Percentiles rank a stretch among this genome's conserved stretches.
These are phyloP conservation scores for Royoungia palumana DNA, from an alignment of 768 basidiomycete genomes.

Conservation along the genomic window DNA sequence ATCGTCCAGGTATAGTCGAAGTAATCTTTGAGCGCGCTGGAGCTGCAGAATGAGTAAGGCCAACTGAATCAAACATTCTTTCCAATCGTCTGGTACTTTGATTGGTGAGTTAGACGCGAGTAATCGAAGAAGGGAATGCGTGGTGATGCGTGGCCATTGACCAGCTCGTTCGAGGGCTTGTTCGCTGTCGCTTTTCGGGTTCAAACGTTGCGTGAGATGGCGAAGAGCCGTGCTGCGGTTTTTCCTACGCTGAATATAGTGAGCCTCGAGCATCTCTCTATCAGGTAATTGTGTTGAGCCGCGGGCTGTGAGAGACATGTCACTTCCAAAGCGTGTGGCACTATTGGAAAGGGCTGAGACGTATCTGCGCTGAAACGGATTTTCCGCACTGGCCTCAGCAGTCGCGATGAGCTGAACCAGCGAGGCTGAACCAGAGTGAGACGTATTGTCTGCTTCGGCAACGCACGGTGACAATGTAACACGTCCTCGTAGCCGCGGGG, in stretches of 20 bases:
- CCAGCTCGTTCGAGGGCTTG: constrained; percentile 17
- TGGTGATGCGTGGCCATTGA: constrained; percentile 39
- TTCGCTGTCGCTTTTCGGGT: constrained; percentile 18
- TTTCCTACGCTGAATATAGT: constrained; percentile 10
- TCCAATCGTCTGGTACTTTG: constrained; percentile 28
- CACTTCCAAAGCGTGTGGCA: constrained; percentile 6
- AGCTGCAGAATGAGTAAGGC: constrained; percentile 29
- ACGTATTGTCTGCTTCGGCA: not conserved
- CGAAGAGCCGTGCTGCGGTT: not conserved
- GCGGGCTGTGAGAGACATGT: not conserved
- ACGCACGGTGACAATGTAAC: not conserved
- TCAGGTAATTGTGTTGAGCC: not conserved
- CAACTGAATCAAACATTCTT: constrained; percentile 26
- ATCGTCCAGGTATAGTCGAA: constrained; percentile 19
- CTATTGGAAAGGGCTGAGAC: constrained; percentile 8
- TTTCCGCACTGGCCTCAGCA: constrained; percentile 3
- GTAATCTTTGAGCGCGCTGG: constrained; percentile 38
- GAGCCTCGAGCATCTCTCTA: not conserved
- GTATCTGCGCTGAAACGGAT: constrained; percentile 10
- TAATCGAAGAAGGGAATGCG: constrained; percentile 27
- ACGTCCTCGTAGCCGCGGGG: not conserved
- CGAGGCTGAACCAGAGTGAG: not conserved
- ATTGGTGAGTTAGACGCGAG: constrained; percentile 26
- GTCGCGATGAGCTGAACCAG: constrained; percentile 7
- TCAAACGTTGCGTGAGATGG: constrained; percentile 6